phyloP scores from a whole-genome alignment of 345 rosid species.

The Gossypium anomalum region DNA sequence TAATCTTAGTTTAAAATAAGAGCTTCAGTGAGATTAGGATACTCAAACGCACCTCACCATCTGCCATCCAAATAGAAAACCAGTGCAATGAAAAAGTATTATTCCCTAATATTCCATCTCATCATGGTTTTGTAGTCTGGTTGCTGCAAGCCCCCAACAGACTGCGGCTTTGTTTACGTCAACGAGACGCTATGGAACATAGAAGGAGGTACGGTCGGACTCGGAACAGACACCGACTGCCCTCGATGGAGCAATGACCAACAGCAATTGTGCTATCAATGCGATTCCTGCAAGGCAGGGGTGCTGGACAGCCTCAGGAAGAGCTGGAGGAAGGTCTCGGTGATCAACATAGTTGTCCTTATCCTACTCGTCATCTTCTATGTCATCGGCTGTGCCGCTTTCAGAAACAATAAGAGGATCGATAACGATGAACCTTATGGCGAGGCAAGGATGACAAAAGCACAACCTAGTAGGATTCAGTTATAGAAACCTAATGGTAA shows the following conservation, averaged over 20 bases:
- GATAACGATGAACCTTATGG: conserved; percentile 81
- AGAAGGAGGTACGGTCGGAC: conserved; percentile 24
- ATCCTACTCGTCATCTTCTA: conserved; percentile 73
- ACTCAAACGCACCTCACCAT: no score
- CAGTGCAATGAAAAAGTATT: no score
- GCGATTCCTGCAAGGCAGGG: conserved; percentile 90
- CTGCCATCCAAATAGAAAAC: no score
- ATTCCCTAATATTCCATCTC: no score
- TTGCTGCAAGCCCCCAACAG: conserved; percentile 94
- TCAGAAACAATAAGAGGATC: conserved; percentile 65
- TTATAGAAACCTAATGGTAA: conserved; percentile 19
- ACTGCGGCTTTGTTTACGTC: conserved; percentile 57
- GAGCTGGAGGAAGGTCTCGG: conserved; percentile 95
- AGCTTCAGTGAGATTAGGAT: no score
- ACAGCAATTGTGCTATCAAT: conserved; percentile 55
- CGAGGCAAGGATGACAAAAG: conserved; percentile 72
- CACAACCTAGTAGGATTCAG: conserved; percentile 63
- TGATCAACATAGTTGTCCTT: conserved; percentile 71
- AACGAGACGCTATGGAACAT: conserved; percentile 72
- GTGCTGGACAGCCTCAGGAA: conserved; percentile 74
- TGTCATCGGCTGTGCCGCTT: conserved; percentile 76
- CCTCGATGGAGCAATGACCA: conserved; percentile 71
- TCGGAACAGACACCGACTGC: conserved; percentile 52
- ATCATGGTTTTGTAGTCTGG: conserved; percentile 52
- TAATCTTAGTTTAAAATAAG: no score